Evolutionary conservation across 352 stramenopile genomes (phyloP).

Genomic region (Phytophthora ramorum): DNA sequence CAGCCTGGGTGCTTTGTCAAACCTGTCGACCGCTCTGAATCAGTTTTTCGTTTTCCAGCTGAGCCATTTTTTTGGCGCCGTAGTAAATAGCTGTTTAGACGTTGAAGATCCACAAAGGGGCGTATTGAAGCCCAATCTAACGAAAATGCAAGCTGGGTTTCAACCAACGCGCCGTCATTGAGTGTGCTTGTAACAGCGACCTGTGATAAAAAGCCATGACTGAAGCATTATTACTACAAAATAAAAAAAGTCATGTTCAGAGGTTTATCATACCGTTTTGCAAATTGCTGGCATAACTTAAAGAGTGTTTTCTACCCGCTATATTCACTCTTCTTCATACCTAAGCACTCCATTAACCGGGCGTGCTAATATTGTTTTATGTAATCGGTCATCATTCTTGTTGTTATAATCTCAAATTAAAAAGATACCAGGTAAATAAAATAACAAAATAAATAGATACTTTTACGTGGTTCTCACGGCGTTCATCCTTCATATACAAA

Average conservation of each 20-base stretch:
- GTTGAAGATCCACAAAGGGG: conserved; percentile 1
- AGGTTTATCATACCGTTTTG: conserved; percentile 10
- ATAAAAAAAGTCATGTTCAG: not conserved
- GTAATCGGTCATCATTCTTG: conserved; percentile 10
- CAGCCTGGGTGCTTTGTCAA: no score
- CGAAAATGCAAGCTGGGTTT: not conserved
- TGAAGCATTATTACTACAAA: not conserved
- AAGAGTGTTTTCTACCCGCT: conserved; percentile 9
- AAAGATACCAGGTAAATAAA: not conserved
- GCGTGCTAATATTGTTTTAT: no score
- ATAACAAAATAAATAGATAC: not conserved
- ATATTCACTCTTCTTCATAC: conserved; percentile 4
- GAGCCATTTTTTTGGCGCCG: no score
- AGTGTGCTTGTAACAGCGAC: conserved; percentile 12
- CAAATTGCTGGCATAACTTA: conserved; percentile 14
- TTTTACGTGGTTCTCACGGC: conserved; percentile 6
- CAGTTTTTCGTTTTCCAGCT: no score
- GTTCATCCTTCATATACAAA: no score
- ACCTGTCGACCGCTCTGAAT: no score
- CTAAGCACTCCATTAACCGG: no score
- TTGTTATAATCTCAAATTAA: conserved; percentile 2
- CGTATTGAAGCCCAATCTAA: conserved; percentile 3
- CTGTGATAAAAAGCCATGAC: conserved; percentile 9
- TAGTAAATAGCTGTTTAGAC: no score
- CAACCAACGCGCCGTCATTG: not conserved